Evolutionary conservation across 2,329 filamentous ascomycete species (phyloP).

Genomic region (Pyricularia pennisetigena): DNA sequence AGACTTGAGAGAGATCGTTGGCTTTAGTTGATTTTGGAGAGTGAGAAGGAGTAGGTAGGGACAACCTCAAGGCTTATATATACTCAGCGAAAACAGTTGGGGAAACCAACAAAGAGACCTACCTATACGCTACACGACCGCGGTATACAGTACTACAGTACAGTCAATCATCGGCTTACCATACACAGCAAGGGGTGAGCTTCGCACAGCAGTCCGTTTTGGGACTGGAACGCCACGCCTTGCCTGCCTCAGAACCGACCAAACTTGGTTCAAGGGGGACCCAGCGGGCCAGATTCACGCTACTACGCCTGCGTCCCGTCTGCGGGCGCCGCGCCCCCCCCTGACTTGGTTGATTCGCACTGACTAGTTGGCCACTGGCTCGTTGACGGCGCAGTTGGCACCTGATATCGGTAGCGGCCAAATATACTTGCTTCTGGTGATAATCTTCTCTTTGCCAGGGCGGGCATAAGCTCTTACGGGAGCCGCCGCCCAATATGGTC

Average conservation of each 20-base stretch:
- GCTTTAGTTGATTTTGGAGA: not conserved
- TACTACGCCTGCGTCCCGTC: not conserved
- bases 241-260: not conserved
- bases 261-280: not conserved
- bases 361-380: not conserved
- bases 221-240: not conserved
- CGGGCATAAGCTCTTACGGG: not conserved
- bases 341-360: not conserved
- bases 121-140: too few species aligned
- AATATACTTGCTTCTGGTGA: not conserved
- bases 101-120: too few species aligned
- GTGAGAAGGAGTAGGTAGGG: not conserved
- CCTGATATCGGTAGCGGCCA: not conserved
- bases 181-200: not conserved
- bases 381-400: not conserved
- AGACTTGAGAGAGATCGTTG: not conserved
- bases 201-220: not conserved
- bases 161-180: not conserved
- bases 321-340: not conserved
- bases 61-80: not conserved
- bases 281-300: not conserved
- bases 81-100: not conserved
- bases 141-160: too few species aligned
- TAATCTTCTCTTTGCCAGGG: not conserved
- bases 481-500: conserved; percentile 29